phyloP scores from a whole-genome alignment of 768 basidiomycete genomes.

The Podaxis mareebaensis region DNA sequence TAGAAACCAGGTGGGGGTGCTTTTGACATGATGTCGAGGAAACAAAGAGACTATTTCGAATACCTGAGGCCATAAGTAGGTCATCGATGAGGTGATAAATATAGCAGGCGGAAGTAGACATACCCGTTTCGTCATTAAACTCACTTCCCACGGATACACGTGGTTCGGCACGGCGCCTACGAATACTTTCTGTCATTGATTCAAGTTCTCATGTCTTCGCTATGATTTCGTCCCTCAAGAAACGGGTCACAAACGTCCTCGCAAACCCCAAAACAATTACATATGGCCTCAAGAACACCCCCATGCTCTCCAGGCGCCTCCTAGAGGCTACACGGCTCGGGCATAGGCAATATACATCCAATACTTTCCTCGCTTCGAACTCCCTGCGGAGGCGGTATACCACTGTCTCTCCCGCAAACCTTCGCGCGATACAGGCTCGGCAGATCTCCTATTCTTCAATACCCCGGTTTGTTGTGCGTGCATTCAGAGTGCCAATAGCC shows the following conservation, averaged over 20 bases:
- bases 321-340: conserved; percentile 37
- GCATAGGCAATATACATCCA: conserved; percentile 52
- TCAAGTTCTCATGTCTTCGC: conserved; percentile 12
- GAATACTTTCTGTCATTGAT: background rate
- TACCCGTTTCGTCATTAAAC: background rate
- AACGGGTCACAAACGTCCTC: conserved; percentile 33
- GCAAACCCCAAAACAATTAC: conserved; percentile 47
- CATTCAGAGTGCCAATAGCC: conserved; percentile 86
- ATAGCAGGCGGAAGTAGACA: background rate
- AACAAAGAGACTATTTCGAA: conserved; percentile 11
- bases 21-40: conserved; percentile 22
- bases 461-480: conserved; percentile 84
- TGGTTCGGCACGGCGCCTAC: conserved; percentile 10
- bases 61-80: background rate
- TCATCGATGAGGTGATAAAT: conserved; percentile 9
- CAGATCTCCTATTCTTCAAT: conserved; percentile 86
- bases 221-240: conserved; percentile 48
- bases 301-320: conserved; percentile 32
- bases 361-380: conserved; percentile 54
- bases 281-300: conserved; percentile 46
- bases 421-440: conserved; percentile 72
- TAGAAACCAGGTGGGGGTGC: conserved; percentile 72
- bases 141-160: conserved; percentile 8
- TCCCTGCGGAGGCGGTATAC: conserved; percentile 52
- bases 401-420: conserved; percentile 37